Evolutionary conservation across 202 grass and related monocot genomes (phyloP).

Genomic region (Carex arenaria): DNA sequence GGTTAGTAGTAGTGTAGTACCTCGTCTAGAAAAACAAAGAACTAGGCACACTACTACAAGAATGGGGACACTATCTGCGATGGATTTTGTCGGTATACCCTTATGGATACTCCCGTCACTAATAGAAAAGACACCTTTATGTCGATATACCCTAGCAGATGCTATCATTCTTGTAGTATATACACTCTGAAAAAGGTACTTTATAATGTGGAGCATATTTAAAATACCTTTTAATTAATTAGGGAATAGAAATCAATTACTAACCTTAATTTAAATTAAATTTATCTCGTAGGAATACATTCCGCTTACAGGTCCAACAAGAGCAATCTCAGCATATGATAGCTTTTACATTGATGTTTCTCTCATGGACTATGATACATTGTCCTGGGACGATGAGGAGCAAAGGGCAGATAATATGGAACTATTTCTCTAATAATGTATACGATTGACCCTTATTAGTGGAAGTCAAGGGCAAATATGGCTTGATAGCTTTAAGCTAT

Average conservation of each 20-base stretch:
- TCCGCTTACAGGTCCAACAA: conserved; percentile 14
- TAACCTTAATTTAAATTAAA: not conserved
- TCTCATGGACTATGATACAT: not conserved
- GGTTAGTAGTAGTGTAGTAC: too few relatives aligned
- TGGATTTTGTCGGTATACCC: too few relatives aligned
- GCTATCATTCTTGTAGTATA: too few relatives aligned
- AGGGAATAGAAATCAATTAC: not conserved
- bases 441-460: not conserved
- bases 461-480: not conserved
- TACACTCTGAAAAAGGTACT: not conserved
- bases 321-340: conserved; percentile 17
- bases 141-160: too few relatives aligned
- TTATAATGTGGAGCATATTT: not conserved
- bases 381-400: not conserved
- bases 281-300: not conserved
- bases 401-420: conserved; percentile 1
- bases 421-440: not conserved
- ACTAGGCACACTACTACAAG: too few relatives aligned
- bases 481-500: conserved; percentile 8
- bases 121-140: too few relatives aligned
- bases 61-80: too few relatives aligned
- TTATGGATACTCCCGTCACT: too few relatives aligned
- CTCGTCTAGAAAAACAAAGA: not conserved
- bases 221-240: not conserved
- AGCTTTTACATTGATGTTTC: conserved; percentile 10